These are phyloP conservation scores for Solanum medicagineum DNA, from an alignment of 257 asterid genomes.

Conservation along the genomic window DNA sequence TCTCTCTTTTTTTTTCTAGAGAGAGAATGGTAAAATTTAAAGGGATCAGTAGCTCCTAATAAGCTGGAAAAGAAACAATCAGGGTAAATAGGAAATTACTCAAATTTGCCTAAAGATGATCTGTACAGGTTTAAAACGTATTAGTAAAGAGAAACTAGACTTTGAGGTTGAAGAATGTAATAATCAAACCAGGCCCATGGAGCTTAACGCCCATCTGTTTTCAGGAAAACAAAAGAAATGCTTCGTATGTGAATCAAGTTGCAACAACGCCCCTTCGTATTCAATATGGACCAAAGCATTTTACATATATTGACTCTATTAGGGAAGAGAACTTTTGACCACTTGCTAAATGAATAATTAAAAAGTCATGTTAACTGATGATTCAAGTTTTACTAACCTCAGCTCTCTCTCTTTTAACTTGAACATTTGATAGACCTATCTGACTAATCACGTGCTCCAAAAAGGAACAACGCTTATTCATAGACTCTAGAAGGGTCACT, in stretches of 20 bases:
- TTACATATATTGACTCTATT: background rate
- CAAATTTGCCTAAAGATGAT: background rate
- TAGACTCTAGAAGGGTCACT: slow-evolving; percentile 73
- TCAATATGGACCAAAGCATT: background rate
- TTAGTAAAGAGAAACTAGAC: background rate
- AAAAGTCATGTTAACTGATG: background rate
- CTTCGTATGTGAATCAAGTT: background rate
- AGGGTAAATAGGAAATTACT: background rate
- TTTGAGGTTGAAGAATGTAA: background rate
- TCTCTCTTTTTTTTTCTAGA: background rate
- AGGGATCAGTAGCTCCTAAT: background rate
- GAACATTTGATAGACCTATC: slow-evolving; percentile 61
- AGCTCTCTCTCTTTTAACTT: slow-evolving; percentile 61
- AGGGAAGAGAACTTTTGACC: background rate
- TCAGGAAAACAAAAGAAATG: background rate
- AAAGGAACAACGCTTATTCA: slow-evolving; percentile 79
- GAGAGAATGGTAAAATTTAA: background rate
- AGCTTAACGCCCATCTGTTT: background rate
- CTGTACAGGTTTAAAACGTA: background rate
- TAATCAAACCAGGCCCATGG: background rate
- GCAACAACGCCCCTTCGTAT: background rate
- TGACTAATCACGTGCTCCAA: slow-evolving; percentile 60
- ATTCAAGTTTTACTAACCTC: slow-evolving; percentile 37
- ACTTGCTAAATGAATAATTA: background rate
- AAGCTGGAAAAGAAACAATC: background rate